phyloP scores from a whole-genome alignment of 805 yeast genomes.

The Hanseniaspora mollemarum region DNA sequence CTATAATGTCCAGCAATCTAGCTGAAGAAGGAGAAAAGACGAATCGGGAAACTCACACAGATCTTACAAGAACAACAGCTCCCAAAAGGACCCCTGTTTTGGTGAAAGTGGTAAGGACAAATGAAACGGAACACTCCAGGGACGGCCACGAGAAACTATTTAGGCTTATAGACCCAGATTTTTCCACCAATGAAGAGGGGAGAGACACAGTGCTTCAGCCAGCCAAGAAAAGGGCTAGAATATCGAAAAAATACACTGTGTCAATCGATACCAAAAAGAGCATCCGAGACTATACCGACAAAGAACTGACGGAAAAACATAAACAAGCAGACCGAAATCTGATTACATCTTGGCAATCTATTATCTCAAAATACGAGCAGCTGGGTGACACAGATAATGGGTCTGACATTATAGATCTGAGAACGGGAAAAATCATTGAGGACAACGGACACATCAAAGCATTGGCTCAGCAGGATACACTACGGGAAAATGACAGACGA shows the following conservation, averaged over 20 bases:
- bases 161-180: neutral
- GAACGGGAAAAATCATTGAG: constrained; percentile 48
- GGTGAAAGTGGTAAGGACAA: neutral
- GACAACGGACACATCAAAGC: constrained; percentile 63
- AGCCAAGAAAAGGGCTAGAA: neutral
- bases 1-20: too few relatives aligned
- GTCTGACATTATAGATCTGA: constrained; percentile 55
- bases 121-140: neutral
- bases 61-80: neutral
- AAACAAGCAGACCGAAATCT: constrained; percentile 29
- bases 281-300: constrained; percentile 23
- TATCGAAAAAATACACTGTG: constrained; percentile 24
- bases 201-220: neutral
- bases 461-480: constrained; percentile 14
- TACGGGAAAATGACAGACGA: constrained; percentile 20
- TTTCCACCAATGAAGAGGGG: neutral
- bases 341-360: constrained; percentile 39
- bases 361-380: constrained; percentile 39
- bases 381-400: constrained; percentile 38
- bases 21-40: neutral
- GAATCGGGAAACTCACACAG: neutral
- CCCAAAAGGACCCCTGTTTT: neutral
- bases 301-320: constrained; percentile 28
- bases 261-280: constrained; percentile 25
- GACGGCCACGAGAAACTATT: neutral